Evolutionary conservation across 2,329 filamentous ascomycete genomes (phyloP), one percentile per base, ranked within the genome.

Genomic region (Aspergillus caelatus): DNA sequence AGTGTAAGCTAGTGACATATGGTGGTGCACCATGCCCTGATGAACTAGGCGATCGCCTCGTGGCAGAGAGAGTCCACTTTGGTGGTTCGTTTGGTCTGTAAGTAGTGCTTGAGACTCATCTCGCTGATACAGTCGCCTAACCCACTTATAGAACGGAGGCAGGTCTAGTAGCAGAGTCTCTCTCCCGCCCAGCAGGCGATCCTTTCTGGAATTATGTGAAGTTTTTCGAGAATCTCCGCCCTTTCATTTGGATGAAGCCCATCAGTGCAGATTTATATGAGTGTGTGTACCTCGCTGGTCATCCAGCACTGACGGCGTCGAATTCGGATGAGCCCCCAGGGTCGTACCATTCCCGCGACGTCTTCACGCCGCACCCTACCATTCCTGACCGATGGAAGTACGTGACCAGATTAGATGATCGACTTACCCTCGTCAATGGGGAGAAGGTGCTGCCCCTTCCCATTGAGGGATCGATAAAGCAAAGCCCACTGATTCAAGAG

Each of bases 161-260:
- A 14, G 81, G 80, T 4, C 74, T 80, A 6, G 74, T 80, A 2
- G 79, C 78, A 14, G 79, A 81, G 59, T 81, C 80, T 1, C 75
- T 81, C 43, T 69, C 74, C 6, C 77, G 79, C 11, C 75, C 76
- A 3, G 71, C 70, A 3, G 72, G 66, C 2, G 78, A 81, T 53
- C 74, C 77, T 16, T 71, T 75, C n/a, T 82, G 80, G 80, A 76
- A 79, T 34, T 82, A 81, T 62, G 62, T 82, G 55, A 70, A 73
- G 16, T 77, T 78, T 21, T 81, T 78, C 46, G 74, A 75, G 19
- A 77, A 76, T 54, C 68, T 81, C 12, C 67, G 64, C 6, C 65
- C 73, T 1, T 77, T 79, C 60, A 73, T 81, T 55, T 70, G 70
- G 65, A 81, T 81, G 73, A 77, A 77, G 53, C 75, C 77, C 0